Percentiles rank a stretch among this genome's conserved stretches.
Evolutionary conservation across 768 basidiomycete genomes (phyloP).

Genomic region (Pisolithus sp.): DNA sequence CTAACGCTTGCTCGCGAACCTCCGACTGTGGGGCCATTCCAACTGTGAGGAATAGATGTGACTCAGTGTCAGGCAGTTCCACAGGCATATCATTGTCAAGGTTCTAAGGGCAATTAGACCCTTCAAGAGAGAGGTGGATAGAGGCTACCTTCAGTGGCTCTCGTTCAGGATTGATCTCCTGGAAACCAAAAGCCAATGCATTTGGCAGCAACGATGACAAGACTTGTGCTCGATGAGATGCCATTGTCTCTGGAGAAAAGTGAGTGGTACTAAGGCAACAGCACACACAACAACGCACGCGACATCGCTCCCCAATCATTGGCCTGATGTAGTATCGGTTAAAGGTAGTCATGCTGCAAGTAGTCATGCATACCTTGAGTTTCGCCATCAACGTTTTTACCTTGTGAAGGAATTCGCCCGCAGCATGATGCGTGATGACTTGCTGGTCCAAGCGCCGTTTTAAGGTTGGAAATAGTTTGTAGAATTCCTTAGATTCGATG

Average conservation of each 20-base stretch:
- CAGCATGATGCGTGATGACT: conserved; percentile 36
- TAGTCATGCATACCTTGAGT: conserved; percentile 35
- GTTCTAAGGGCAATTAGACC: conserved; percentile 29
- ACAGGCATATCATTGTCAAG: conserved; percentile 39
- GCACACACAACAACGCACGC: conserved; percentile 29
- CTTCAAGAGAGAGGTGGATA: not conserved
- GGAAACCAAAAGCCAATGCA: conserved; percentile 40
- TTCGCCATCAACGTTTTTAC: conserved; percentile 59
- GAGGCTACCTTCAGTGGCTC: conserved; percentile 41
- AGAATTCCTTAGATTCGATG: conserved; percentile 52
- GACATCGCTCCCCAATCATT: conserved; percentile 58
- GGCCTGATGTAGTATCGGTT: conserved; percentile 26
- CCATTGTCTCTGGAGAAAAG: conserved; percentile 31
- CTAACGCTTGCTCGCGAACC: conserved; percentile 1
- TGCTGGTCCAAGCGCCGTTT: conserved; percentile 41
- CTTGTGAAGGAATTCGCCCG: conserved; percentile 45
- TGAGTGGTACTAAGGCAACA: not conserved
- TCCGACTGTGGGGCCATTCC: not conserved
- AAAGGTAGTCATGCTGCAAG: not conserved
- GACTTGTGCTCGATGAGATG: conserved; percentile 35
- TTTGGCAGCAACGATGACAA: conserved; percentile 33
- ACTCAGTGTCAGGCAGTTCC: conserved; percentile 25
- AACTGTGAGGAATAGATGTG: conserved; percentile 25
- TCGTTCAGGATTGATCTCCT: conserved; percentile 34
- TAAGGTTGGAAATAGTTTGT: conserved; percentile 39